phyloP scores from a whole-genome alignment of 139 green algal genomes.

The Bryopsis sp. region DNA sequence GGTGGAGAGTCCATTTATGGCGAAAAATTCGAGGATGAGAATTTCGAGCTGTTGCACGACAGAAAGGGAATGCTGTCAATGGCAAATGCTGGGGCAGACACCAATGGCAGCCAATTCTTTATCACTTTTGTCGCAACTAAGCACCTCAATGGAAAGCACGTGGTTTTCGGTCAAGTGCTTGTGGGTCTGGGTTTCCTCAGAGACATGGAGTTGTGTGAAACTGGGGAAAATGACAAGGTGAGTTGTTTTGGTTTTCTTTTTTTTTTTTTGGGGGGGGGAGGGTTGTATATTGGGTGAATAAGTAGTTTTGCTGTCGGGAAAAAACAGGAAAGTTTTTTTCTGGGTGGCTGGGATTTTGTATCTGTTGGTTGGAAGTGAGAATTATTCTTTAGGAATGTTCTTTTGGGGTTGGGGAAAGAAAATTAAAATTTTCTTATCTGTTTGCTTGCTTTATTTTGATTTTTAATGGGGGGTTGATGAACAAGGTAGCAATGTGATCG shows the following conservation, averaged over 20 bases:
- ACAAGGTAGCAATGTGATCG: too few relatives aligned
- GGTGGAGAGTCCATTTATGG: constrained; percentile 86
- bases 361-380: background rate
- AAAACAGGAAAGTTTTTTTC: too few relatives aligned
- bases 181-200: background rate
- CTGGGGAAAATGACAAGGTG: too few relatives aligned
- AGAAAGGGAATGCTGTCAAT: constrained; percentile 37
- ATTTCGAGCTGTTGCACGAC: constrained; percentile 8
- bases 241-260: too few relatives aligned
- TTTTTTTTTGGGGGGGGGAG: too few relatives aligned
- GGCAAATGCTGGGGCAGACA: constrained; percentile 41
- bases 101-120: constrained; percentile 76
- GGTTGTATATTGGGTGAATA: too few relatives aligned
- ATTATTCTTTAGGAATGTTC: background rate
- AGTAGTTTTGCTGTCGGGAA: too few relatives aligned
- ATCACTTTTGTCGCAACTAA: constrained; percentile 68
- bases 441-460: too few relatives aligned
- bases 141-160: constrained; percentile 73
- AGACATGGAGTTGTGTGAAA: background rate
- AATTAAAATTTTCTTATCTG: too few relatives aligned
- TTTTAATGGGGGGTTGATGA: too few relatives aligned
- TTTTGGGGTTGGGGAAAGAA: too few relatives aligned
- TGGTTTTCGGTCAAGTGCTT: constrained; percentile 72
- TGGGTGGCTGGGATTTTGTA: too few relatives aligned
- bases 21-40: constrained; percentile 51